Base-by-base conservation (phyloP, 352 stramenopile species). In the Phytophthora pluvialis region DNA sequence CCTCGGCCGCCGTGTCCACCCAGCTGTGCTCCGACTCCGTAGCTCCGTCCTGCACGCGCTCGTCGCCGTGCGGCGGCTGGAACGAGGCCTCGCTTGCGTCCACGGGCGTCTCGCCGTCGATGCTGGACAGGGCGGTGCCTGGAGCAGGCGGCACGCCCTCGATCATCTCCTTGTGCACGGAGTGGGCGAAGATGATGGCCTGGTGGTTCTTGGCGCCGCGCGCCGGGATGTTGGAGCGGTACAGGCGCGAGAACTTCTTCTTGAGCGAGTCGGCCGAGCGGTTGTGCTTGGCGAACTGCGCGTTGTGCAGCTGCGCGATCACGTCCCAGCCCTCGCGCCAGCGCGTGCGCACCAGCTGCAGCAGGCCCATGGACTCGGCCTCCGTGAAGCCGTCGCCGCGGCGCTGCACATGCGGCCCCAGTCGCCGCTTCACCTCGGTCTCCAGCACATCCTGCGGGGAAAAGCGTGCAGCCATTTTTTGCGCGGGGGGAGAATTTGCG, bases 191-290 rank as follows among this genome's bases (percentile, higher is more conserved):
- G 9, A 48, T 50, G 33, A 78, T 73, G 9, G 64, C 70, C 42
- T 74, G 55, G 31, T 78, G 57, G 42, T 78, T 78, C 58, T 78
- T 78, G 36, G 62, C 67, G 4, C 70, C 70, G n/a, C 63, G 73
- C n/a, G 60, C 48, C 18, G 70, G 54, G 21, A 75, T 54, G 13
- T 58, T 73, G 7, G 59, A 51, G 28, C 73, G 71, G 39, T 78
- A 76, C 16, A 81, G 49, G 6, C 71, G 64, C 5, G 70, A 73
- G 31, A 79, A 81, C 56, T 81, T 81, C 52, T 78, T 78, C 48
- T 78, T 78, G 44, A 81, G 73, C 29, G 73, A 81, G 25, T 81
- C 73, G 44, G 67, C 67, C 15, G 73, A 75, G 33, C 73, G 73
- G 50, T 64, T 73, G 44, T 78, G 63, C 28, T 73, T 72, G 43